Evolutionary conservation across 192 early-diverging fungal species (phyloP).

Genomic region (Geranomyces michiganensis): DNA sequence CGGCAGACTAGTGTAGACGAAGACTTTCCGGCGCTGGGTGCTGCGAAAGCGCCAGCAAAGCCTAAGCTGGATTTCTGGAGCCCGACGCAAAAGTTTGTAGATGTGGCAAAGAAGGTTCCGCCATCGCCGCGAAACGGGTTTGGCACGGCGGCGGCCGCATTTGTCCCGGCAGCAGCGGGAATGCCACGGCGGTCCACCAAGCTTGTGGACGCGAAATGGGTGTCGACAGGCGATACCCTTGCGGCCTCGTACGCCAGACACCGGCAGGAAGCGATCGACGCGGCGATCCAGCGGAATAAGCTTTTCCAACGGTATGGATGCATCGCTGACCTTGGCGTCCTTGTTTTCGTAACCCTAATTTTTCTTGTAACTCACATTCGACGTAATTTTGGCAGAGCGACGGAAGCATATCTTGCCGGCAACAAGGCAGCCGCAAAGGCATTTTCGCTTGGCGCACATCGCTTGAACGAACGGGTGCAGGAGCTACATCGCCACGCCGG

Average conservation of each 20-base stretch:
- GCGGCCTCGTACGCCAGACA: slow-evolving; percentile 43
- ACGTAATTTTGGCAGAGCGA: slow-evolving; percentile 39
- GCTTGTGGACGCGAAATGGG: slow-evolving; percentile 39
- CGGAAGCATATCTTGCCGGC: slow-evolving; percentile 48
- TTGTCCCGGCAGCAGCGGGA: neutral
- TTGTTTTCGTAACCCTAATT: neutral
- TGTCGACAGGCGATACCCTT: slow-evolving; percentile 47
- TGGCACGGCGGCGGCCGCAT: neutral
- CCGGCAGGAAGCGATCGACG: slow-evolving; percentile 50
- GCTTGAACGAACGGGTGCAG: slow-evolving; percentile 44
- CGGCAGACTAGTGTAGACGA: slow-evolving; percentile 16
- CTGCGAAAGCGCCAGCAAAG: neutral
- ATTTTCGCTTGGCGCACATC: slow-evolving; percentile 45
- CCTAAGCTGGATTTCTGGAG: slow-evolving; percentile 45
- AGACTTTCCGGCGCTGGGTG: slow-evolving; percentile 39
- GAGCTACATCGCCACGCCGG: slow-evolving; percentile 44
- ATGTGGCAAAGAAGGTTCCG: slow-evolving; percentile 30
- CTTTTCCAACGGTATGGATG: slow-evolving; percentile 46
- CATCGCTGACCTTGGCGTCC: neutral
- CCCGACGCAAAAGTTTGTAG: slow-evolving; percentile 38
- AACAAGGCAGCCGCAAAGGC: slow-evolving; percentile 56
- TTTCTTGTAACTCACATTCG: neutral
- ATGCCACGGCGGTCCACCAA: slow-evolving; percentile 1
- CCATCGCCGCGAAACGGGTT: neutral
- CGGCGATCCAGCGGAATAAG: slow-evolving; percentile 48